phyloP scores from a whole-genome alignment of 257 asterid genomes.

The Solanum piurae region DNA sequence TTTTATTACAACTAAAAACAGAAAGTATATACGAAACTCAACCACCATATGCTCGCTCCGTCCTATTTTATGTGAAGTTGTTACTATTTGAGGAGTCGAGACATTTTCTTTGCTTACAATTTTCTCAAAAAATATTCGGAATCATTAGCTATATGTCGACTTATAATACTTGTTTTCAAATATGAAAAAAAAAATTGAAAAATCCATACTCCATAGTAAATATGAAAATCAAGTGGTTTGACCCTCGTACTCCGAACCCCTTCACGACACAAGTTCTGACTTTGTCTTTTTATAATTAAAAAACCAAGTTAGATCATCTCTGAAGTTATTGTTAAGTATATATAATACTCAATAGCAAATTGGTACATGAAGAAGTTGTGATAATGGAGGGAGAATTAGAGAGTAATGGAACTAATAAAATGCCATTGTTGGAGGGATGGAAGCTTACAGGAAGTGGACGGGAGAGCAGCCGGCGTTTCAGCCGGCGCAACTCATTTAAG shows the following conservation, averaged over 20 bases:
- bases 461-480: conserved; percentile 26
- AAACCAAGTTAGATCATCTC: background rate
- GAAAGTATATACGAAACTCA: background rate
- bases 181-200: background rate
- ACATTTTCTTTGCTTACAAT: background rate
- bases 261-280: background rate
- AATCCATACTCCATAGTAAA: background rate
- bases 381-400: background rate
- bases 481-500: conserved; percentile 61
- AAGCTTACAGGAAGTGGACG: conserved; percentile 37
- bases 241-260: background rate
- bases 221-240: background rate
- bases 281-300: background rate
- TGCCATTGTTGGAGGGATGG: conserved; percentile 38
- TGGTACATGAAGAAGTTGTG: background rate
- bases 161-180: background rate
- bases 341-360: background rate
- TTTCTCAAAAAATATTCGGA: background rate
- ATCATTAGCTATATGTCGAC: background rate
- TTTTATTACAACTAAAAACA: background rate
- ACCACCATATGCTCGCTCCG: background rate
- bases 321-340: background rate
- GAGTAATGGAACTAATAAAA: conserved; percentile 1
- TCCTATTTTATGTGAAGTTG: background rate
- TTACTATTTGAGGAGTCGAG: background rate